A percentile compares a stretch with the other conserved stretches of the same genome.
These are phyloP conservation scores for Vitis vinifera DNA, from an alignment of 164 flowering plant species.

Conservation along the genomic window DNA sequence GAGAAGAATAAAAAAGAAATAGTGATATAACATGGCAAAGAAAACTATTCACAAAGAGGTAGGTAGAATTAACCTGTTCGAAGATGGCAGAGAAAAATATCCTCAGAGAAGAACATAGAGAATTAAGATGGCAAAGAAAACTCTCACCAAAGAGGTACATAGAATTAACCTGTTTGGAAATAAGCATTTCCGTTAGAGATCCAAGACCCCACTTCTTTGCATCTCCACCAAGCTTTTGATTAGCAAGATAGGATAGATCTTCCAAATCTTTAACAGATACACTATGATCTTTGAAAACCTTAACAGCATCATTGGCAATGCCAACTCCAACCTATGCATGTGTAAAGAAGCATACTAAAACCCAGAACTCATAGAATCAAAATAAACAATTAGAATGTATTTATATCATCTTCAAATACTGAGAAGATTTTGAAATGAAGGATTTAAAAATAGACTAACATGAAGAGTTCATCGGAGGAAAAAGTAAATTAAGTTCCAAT, in stretches of 20 bases:
- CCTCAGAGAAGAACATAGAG: background rate
- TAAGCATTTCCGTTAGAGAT: conserved; percentile 57
- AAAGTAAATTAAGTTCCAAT: too few species aligned
- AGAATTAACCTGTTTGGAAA: conserved; percentile 53
- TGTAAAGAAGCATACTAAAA: conserved; percentile 7
- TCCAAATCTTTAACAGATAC: conserved; percentile 48
- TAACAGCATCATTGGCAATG: conserved; percentile 65
- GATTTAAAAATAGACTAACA: too few species aligned
- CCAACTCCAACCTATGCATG: conserved; percentile 71
- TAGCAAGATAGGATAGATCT: conserved; percentile 73
- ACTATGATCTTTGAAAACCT: conserved; percentile 61
- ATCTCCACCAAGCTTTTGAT: conserved; percentile 55
- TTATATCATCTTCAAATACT: too few species aligned
- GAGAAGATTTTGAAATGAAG: too few species aligned
- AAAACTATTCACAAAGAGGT: background rate
- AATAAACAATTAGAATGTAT: background rate
- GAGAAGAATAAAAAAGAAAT: background rate
- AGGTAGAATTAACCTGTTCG: too few species aligned
- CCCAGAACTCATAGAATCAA: background rate
- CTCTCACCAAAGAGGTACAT: background rate
- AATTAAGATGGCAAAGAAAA: background rate
- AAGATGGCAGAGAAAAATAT: too few species aligned
- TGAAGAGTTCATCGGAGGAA: too few species aligned
- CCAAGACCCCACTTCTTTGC: conserved; percentile 60
- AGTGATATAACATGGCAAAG: background rate